These are phyloP conservation scores for Psidium friedrichsthalianum DNA, from an alignment of 345 rosid species.

Conservation along the genomic window DNA sequence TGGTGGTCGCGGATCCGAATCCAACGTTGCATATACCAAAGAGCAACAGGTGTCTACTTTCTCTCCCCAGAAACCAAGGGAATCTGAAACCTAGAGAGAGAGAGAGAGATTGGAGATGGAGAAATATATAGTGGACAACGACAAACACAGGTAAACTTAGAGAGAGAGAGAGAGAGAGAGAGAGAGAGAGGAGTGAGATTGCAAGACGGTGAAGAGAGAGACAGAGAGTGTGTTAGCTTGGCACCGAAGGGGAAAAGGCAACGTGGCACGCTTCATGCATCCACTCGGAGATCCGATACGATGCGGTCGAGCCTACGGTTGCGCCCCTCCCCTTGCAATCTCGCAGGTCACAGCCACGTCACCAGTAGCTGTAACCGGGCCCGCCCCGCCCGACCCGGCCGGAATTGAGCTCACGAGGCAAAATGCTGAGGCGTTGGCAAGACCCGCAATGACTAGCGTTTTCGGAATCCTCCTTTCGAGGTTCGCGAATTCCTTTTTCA, in stretches of 20 bases:
- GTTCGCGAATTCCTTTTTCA: neutral
- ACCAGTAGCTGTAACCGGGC: neutral
- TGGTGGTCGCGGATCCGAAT: slow-evolving; percentile 9
- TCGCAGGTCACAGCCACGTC: neutral
- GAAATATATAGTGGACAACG: neutral
- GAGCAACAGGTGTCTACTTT: neutral
- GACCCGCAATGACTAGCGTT: neutral
- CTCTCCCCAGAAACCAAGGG: neutral
- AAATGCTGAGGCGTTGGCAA: too few relatives aligned
- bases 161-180: neutral
- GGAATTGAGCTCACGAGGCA: neutral
- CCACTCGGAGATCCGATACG: neutral
- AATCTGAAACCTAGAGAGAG: neutral
- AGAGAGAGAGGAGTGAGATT: neutral
- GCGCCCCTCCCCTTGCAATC: neutral
- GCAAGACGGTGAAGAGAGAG: neutral
- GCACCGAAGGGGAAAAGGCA: neutral
- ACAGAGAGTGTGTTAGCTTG: neutral
- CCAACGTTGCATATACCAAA: slow-evolving; percentile 1
- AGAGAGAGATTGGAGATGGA: neutral
- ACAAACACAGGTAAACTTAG: neutral
- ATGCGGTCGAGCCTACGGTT: neutral
- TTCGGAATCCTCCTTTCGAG: neutral
- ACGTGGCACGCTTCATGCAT: neutral
- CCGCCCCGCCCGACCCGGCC: neutral